Conservation (phyloP, 352 stramenopile genomes). For the Phytophthora europaea region DNA sequence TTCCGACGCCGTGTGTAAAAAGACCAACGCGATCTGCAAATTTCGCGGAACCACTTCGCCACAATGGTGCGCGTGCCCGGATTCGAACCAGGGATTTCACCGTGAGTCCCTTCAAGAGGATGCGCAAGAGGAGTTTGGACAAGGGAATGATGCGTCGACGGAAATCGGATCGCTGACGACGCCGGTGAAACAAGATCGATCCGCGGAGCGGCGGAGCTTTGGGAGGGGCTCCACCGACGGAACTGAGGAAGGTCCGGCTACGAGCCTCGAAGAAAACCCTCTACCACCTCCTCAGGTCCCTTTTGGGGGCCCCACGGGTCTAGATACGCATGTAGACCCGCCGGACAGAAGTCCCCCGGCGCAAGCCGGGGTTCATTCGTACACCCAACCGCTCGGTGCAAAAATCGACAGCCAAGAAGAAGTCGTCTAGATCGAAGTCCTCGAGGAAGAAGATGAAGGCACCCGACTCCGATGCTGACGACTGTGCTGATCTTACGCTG, state of each 20-base stretch:
- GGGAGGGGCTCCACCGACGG: background rate
- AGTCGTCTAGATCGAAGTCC: background rate
- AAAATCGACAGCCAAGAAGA: background rate
- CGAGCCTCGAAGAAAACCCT: background rate
- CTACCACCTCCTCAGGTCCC: background rate
- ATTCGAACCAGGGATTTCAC: too few relatives aligned
- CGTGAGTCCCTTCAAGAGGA: too few relatives aligned
- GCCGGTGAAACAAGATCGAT: background rate
- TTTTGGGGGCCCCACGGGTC: background rate
- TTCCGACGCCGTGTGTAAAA: too few relatives aligned
- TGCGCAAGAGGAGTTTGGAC: too few relatives aligned
- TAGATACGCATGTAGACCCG: background rate
- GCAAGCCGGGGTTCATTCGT: background rate
- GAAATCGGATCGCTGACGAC: background rate
- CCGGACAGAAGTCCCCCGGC: background rate
- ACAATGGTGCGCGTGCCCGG: too few relatives aligned
- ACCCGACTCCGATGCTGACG: background rate
- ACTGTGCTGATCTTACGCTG: background rate
- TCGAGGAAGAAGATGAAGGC: background rate
- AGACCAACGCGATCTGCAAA: too few relatives aligned
- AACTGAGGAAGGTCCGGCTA: background rate
- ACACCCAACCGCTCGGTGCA: background rate
- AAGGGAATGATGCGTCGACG: background rate
- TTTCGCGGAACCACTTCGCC: too few relatives aligned
- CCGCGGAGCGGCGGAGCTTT: background rate